Evolutionary conservation across 805 yeast genomes (phyloP).

Genomic region (Wickerhamomyces silvicola): DNA sequence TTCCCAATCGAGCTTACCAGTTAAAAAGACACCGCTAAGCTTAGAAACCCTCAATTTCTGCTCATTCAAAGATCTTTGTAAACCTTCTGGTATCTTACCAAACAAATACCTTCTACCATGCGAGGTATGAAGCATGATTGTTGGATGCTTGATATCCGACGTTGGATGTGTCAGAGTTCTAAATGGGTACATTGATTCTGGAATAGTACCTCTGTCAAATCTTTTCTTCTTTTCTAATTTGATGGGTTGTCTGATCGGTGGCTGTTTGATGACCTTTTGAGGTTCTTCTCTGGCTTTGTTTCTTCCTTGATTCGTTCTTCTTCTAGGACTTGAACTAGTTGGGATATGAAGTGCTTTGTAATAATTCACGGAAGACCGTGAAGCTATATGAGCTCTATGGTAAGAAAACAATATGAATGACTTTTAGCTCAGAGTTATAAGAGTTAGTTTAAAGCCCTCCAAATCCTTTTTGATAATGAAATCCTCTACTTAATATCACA

Average conservation of each 20-base stretch:
- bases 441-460: no score
- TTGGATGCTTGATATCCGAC: slow-evolving; percentile 51
- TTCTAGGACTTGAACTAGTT: not conserved
- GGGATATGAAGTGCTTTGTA: slow-evolving; percentile 7
- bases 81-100: slow-evolving; percentile 82
- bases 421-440: no score
- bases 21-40: slow-evolving; percentile 59
- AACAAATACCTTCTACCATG: slow-evolving; percentile 46
- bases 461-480: no score
- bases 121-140: slow-evolving; percentile 37
- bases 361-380: slow-evolving; percentile 10
- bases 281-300: not conserved
- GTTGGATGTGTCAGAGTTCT: slow-evolving; percentile 56
- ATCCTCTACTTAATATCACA: no score
- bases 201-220: no score
- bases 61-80: slow-evolving; percentile 69
- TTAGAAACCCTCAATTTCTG: slow-evolving; percentile 50
- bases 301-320: not conserved
- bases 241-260: not conserved
- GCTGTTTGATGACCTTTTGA: not conserved
- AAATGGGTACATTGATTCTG: slow-evolving; percentile 39
- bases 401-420: no score
- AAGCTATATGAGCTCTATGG: no score
- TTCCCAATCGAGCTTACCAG: slow-evolving; percentile 75
- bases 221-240: not conserved